A percentile compares a stretch with the other conserved stretches of the same genome.
Evolutionary conservation across 2,329 filamentous ascomycete species (phyloP).

Genomic region (Fusarium sarcochroum): DNA sequence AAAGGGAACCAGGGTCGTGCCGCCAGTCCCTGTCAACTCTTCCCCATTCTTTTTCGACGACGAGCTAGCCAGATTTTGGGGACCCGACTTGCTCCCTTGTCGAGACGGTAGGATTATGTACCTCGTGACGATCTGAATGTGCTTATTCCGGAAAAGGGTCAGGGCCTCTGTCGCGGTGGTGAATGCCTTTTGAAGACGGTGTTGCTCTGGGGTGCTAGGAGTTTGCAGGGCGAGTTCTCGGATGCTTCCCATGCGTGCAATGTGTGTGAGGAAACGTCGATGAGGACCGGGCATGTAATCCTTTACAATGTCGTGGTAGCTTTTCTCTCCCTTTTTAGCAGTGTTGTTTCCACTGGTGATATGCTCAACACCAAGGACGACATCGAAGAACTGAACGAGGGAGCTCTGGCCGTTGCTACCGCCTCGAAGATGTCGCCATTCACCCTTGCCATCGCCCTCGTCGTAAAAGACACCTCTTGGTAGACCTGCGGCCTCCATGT

Average conservation of each 20-base stretch:
- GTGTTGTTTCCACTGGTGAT: slow-evolving; percentile 55
- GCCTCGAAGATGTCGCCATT: slow-evolving; percentile 85
- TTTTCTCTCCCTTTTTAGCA: slow-evolving; percentile 46
- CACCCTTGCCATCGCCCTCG: slow-evolving; percentile 73
- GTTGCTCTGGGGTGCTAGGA: slow-evolving; percentile 67
- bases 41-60: slow-evolving; percentile 55
- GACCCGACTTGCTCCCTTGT: slow-evolving; percentile 48
- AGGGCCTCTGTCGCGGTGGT: slow-evolving; percentile 82
- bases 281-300: slow-evolving; percentile 93
- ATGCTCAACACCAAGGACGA: slow-evolving; percentile 88
- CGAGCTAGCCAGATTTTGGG: slow-evolving; percentile 62
- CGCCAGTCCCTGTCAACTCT: slow-evolving; percentile 85
- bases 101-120: slow-evolving; percentile 89
- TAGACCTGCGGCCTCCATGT: slow-evolving; percentile 88
- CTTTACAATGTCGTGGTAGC: slow-evolving; percentile 77
- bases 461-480: slow-evolving; percentile 90
- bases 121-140: slow-evolving; percentile 89
- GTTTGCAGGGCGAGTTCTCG: slow-evolving; percentile 73
- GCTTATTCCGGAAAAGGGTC: slow-evolving; percentile 82
- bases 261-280: slow-evolving; percentile 80
- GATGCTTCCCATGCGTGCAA: slow-evolving; percentile 80
- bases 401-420: slow-evolving; percentile 96
- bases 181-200: slow-evolving; percentile 65
- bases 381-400: slow-evolving; percentile 92
- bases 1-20: slow-evolving; percentile 89